Percentiles rank a stretch among this genome's conserved stretches.
These are phyloP conservation scores for Pelargonium exstipulatum DNA, from an alignment of 441 rosid species.

Conservation along the genomic window DNA sequence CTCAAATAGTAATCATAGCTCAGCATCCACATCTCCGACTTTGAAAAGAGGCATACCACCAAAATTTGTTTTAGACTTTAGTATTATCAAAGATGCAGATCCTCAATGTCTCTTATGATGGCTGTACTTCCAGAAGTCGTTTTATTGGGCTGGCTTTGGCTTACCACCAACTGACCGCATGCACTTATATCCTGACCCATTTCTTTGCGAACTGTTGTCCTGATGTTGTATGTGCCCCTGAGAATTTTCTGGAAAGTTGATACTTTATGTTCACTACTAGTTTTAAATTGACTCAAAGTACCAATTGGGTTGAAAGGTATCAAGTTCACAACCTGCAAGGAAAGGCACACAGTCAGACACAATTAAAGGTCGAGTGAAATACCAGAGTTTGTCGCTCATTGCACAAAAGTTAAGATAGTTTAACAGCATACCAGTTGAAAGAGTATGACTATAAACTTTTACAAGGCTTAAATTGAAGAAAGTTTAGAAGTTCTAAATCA, in stretches of 20 bases:
- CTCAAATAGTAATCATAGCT: too few species aligned
- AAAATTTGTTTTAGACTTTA: background rate
- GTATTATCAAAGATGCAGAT: background rate
- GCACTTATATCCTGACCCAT: slow-evolving; percentile 96
- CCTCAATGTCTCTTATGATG: slow-evolving; percentile 8
- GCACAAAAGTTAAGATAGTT: too few species aligned
- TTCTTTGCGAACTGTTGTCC: slow-evolving; percentile 81
- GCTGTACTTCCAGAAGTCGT: background rate
- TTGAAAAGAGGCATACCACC: background rate
- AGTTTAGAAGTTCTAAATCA: too few species aligned
- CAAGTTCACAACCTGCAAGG: slow-evolving; percentile 77
- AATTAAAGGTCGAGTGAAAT: background rate
- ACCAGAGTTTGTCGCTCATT: too few species aligned
- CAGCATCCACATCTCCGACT: too few species aligned
- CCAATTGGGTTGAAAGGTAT: slow-evolving; percentile 95
- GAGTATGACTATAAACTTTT: too few species aligned
- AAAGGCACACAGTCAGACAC: slow-evolving; percentile 15
- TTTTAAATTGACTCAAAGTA: slow-evolving; percentile 53
- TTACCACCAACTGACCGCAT: slow-evolving; percentile 88
- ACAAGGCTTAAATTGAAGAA: too few species aligned
- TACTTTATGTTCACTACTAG: slow-evolving; percentile 54
- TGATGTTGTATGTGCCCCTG: slow-evolving; percentile 60
- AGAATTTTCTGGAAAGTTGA: slow-evolving; percentile 69
- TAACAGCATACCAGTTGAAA: too few species aligned
- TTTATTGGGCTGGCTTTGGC: slow-evolving; percentile 26